Evolutionary conservation across 805 yeast species (phyloP).

Genomic region (Pichia eremophila): DNA sequence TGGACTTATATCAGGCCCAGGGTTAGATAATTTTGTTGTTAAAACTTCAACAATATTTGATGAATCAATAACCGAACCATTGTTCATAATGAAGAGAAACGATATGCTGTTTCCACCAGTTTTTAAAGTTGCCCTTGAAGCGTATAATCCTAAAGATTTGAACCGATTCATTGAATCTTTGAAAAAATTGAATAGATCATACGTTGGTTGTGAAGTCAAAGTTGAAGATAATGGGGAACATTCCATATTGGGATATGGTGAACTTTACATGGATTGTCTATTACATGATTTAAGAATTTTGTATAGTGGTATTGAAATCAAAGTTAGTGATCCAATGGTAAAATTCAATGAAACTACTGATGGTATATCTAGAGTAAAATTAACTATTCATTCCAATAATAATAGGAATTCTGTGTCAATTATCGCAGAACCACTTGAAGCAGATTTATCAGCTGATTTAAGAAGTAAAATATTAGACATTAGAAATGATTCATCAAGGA

Average conservation of each 20-base stretch:
- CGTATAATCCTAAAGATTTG: constrained; percentile 66
- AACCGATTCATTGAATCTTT: constrained; percentile 68
- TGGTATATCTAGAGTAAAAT: constrained; percentile 56
- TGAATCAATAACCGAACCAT: constrained; percentile 14
- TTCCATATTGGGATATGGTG: constrained; percentile 75
- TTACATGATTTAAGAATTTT: constrained; percentile 64
- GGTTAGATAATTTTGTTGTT: constrained; percentile 40
- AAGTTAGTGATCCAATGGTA: constrained; percentile 77
- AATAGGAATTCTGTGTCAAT: constrained; percentile 52
- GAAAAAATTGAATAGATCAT: constrained; percentile 49
- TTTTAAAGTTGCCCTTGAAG: constrained; percentile 77
- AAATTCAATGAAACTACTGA: constrained; percentile 69
- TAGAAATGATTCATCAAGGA: constrained; percentile 26
- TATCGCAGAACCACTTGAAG: constrained; percentile 66
- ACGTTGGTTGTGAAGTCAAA: constrained; percentile 55
- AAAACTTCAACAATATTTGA: constrained; percentile 54
- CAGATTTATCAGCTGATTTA: constrained; percentile 45
- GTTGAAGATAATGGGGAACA: constrained; percentile 90
- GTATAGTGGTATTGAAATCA: constrained; percentile 59
- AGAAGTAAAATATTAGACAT: constrained; percentile 33
- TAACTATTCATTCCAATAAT: constrained; percentile 51
- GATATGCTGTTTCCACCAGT: constrained; percentile 46
- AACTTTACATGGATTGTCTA: constrained; percentile 74
- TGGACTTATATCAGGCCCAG: constrained; percentile 53
- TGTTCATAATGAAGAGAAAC: constrained; percentile 31